Percentiles rank a stretch among this genome's conserved stretches.
Evolutionary conservation across 176 grass and related monocot genomes (phyloP).

Genomic region (Oryza longistaminata): DNA sequence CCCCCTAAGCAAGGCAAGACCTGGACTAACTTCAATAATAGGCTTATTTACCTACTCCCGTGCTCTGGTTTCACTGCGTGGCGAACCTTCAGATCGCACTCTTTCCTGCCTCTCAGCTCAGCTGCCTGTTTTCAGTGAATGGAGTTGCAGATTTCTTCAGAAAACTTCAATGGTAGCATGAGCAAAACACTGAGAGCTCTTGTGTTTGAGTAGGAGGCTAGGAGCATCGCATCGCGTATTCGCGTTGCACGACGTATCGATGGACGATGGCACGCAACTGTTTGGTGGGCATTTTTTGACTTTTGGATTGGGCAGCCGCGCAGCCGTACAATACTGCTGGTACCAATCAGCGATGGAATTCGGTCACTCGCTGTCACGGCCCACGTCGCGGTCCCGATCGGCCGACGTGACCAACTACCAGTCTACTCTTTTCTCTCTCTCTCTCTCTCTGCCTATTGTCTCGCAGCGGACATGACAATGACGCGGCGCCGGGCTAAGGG

Average conservation of each 20-base stretch:
- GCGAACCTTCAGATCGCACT: background rate
- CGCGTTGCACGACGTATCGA: background rate
- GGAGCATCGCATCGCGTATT: too few relatives aligned
- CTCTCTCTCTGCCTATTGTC: background rate
- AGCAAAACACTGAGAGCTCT: background rate
- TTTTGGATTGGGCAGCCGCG: too few relatives aligned
- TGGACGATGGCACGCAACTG: background rate
- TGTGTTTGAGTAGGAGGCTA: too few relatives aligned
- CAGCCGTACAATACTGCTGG: background rate
- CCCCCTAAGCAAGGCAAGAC: background rate
- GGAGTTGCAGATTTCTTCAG: too few relatives aligned
- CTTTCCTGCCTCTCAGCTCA: background rate
- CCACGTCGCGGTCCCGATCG: conserved; percentile 17
- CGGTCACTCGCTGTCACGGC: conserved; percentile 24
- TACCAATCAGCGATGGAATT: background rate
- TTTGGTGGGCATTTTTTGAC: background rate
- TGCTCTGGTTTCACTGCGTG: background rate
- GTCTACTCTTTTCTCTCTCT: background rate
- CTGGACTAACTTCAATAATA: background rate
- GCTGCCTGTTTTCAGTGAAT: background rate
- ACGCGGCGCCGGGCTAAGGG: conserved; percentile 9
- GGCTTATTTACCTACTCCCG: background rate
- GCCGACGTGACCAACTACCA: conserved; percentile 46
- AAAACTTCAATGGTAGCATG: background rate
- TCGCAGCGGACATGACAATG: background rate